Percentiles rank a stretch among this genome's conserved stretches.
phyloP scores from a whole-genome alignment of 2,329 filamentous ascomycete species.

The Colletotrichum tropicicola region DNA sequence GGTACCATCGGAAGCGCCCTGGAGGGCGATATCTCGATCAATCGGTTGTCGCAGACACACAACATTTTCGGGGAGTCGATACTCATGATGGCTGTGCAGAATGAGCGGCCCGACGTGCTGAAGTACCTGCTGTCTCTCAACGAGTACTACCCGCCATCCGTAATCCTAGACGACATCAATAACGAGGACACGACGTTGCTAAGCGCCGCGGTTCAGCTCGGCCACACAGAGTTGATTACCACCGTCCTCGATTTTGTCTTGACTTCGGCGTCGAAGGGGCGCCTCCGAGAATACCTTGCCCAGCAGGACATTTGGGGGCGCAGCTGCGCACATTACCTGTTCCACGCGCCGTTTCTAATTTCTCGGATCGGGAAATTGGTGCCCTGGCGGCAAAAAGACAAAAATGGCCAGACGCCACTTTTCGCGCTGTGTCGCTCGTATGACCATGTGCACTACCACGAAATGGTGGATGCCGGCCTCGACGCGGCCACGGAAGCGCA shows the following conservation, averaged over 20 bases:
- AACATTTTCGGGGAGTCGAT: conserved; percentile 82
- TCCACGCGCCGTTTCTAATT: conserved; percentile 87
- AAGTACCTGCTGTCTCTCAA: conserved; percentile 81
- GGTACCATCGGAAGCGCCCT: conserved; percentile 77
- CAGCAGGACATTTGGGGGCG: conserved; percentile 85
- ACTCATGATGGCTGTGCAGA: conserved; percentile 85
- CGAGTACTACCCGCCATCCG: conserved; percentile 76
- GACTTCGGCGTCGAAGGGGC: conserved; percentile 60
- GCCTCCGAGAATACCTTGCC: conserved; percentile 74
- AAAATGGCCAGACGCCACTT: conserved; percentile 96
- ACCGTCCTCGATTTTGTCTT: conserved; percentile 78
- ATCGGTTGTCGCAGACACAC: conserved; percentile 77
- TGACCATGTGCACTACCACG: conserved; percentile 85
- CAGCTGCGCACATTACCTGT: conserved; percentile 94
- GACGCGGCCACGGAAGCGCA: conserved; percentile 78
- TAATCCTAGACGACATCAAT: conserved; percentile 84
- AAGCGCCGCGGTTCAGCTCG: conserved; percentile 89
- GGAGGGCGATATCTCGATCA: conserved; percentile 87
- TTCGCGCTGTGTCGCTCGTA: conserved; percentile 97
- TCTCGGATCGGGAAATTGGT: conserved; percentile 78
- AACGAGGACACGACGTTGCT: conserved; percentile 90
- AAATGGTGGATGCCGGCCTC: conserved; percentile 87
- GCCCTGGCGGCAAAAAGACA: conserved; percentile 91
- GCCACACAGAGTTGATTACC: conserved; percentile 78
- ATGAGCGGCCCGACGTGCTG: conserved; percentile 75